Evolutionary conservation across 2,329 filamentous ascomycete genomes (phyloP), one percentile per base, ranked within the genome.

Genomic region (Penicillium oxalicum): DNA sequence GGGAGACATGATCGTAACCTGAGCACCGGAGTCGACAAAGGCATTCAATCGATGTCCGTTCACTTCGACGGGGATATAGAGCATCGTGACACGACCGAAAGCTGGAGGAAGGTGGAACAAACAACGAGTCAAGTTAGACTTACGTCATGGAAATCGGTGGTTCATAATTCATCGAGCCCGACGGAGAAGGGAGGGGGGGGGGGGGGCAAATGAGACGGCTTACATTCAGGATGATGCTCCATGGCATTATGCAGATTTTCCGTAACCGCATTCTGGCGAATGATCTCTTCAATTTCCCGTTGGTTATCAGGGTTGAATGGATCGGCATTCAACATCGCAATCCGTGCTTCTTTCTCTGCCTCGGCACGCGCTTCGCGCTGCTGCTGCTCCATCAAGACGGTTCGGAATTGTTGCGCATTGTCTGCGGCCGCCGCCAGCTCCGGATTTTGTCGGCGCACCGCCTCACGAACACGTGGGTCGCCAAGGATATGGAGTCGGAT

Each of bases 1-100:
- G 4, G 93, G 93, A 4, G 91, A 97, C 93, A 98, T 98, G 74
- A 98, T 96, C 44, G 93, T 98, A 26, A 91, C 90, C 73, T 98
- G 93, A 25, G 93, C 93, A 52, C 93, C 93, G 2, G 93, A 97
- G 69, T 98, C 93, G 51, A 98, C 93, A 58, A 98, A 86, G 2
- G 91, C 93, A 74, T 96, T 97, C 61, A 98, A 85, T 49, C 87
- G 88, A 60, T 88, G 81, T 9, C 88, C 86, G 69, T 98, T 98
- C 61, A 98, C 93, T 67, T 94, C 88, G 52, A 95, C 91, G 64
- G 94, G 84, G 59, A 97, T 87, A 70, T 98, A 98, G 41, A 98
- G 81, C 84, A 98, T 93, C 60, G 91, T 90, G 36, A 98, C 93
- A 59, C 87, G 82, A 46, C 89, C 93, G 65, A 98, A 98, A 27